phyloP scores from a whole-genome alignment of 75 land plant species.

The Picea glauca region DNA sequence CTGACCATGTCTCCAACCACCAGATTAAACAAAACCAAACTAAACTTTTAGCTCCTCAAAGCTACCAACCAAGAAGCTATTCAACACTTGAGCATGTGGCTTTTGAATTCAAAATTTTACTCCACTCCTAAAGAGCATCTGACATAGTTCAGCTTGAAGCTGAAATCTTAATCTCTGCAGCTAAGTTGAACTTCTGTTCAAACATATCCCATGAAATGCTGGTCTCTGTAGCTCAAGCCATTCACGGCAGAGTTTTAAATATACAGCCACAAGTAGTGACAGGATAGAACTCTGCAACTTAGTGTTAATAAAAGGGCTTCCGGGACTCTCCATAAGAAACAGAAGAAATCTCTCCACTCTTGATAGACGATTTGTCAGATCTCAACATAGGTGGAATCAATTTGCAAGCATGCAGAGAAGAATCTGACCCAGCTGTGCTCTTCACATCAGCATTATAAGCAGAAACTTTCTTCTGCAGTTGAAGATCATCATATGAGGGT shows the following conservation, averaged over 20 bases:
- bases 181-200: constrained; percentile 1
- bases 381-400: constrained; percentile 3
- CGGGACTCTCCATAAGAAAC: background rate
- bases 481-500: constrained; percentile 21
- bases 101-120: background rate
- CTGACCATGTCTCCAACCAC: background rate
- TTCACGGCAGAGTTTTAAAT: background rate
- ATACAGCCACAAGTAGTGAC: background rate
- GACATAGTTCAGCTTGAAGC: background rate
- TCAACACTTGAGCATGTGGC: background rate
- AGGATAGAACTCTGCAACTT: background rate
- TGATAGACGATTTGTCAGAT: constrained; percentile 10
- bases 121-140: constrained; percentile 1
- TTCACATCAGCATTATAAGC: background rate
- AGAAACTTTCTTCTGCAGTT: constrained; percentile 11
- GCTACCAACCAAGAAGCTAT: constrained; percentile 4
- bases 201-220: background rate
- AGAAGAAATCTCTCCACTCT: constrained; percentile 6
- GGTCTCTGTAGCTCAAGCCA: background rate
- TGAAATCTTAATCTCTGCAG: background rate
- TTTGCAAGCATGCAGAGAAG: constrained; percentile 9
- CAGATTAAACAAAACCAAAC: background rate
- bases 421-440: constrained; percentile 9
- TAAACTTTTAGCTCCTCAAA: background rate
- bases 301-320: background rate